Evolutionary conservation across 2,329 filamentous ascomycete species (phyloP), one percentile per base, ranked within the genome.

Genomic region (Penicillium sclerotigenum): DNA sequence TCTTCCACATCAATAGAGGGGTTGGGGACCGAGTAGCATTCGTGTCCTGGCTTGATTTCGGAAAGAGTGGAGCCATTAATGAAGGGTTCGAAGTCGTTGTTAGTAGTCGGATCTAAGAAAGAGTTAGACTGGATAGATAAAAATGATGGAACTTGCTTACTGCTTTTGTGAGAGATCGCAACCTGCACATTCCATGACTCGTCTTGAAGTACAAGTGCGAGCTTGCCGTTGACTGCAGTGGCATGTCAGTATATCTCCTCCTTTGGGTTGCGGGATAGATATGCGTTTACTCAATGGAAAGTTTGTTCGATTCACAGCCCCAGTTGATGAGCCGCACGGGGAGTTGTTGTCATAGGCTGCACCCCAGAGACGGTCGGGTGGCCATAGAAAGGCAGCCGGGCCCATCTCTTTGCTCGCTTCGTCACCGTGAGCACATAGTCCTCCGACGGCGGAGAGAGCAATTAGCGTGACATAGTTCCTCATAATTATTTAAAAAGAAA

Each of bases 331-430:
- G 50, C 84, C 83, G 63, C 84, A 87, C 0, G 84, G 84, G 7
- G 78, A 75, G 5, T 68, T 80, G 63, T 85, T 85, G 64, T 86
- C 83, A 36, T 77, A 70, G 13, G 75, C 74, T 29, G 78, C 80
- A 47, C 75, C 75, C 83, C 83, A 87, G 38, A 74, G 72, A 49
- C 83, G 76, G 68, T 86, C 83, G 14, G 75, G 66, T 4, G 83
- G 84, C 83, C 83, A 87, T 70, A 86, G 73, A 66, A 87, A 84
- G 10, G 80, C 81, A 20, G 82, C 82, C 8, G 83, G 82, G 11
- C 83, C 83, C 79, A 82, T 82, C 14, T 69, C 62, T 37, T 64
- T 45, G 26, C 26, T 50, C 14, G 61, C 59, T 42, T 64, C 67
- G 7, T 66, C 59, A 10, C 42, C 42, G 11, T 45, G 42, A 20